Conservation (phyloP, 2,329 filamentous ascomycete species). For the Colletotrichum scovillei region DNA sequence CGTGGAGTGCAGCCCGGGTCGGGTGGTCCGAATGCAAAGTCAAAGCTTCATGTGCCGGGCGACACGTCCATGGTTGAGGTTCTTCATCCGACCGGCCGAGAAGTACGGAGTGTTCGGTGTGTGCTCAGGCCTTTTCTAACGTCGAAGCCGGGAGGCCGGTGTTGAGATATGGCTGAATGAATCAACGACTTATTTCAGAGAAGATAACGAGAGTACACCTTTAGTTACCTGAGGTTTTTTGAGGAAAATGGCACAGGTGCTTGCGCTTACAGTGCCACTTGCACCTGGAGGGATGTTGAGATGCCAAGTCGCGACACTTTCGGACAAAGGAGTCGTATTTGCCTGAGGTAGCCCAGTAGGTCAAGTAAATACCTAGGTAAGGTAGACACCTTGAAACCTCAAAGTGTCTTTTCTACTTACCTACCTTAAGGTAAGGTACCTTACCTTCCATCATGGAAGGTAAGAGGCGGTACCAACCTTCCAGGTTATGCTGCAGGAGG, state of each 20-base stretch:
- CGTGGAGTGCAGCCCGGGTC: slow-evolving; percentile 14
- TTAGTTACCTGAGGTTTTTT: too few species aligned
- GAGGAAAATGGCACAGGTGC: not conserved
- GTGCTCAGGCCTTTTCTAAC: not conserved
- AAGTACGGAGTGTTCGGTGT: not conserved
- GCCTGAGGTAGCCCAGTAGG: not conserved
- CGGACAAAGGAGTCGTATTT: not conserved
- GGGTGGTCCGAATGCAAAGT: slow-evolving; percentile 18
- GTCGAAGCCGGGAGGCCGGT: not conserved
- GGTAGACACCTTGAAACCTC: too few species aligned
- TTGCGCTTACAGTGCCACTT: not conserved
- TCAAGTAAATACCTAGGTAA: not conserved
- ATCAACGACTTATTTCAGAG: not conserved
- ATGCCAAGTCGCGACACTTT: not conserved
- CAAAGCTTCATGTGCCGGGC: slow-evolving; percentile 13
- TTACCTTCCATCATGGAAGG: too few species aligned
- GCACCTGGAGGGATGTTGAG: not conserved
- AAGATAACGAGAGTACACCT: not conserved
- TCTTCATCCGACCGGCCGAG: not conserved
- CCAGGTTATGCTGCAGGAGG: too few species aligned
- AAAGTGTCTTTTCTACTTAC: too few species aligned
- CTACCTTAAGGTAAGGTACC: too few species aligned
- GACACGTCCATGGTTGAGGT: not conserved
- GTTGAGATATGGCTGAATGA: not conserved
- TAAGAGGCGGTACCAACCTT: too few species aligned